Evolutionary conservation across 1,139 yeast genomes (phyloP), one percentile per base, ranked within the genome.

Genomic region (Saccharomyces hybrid): DNA sequence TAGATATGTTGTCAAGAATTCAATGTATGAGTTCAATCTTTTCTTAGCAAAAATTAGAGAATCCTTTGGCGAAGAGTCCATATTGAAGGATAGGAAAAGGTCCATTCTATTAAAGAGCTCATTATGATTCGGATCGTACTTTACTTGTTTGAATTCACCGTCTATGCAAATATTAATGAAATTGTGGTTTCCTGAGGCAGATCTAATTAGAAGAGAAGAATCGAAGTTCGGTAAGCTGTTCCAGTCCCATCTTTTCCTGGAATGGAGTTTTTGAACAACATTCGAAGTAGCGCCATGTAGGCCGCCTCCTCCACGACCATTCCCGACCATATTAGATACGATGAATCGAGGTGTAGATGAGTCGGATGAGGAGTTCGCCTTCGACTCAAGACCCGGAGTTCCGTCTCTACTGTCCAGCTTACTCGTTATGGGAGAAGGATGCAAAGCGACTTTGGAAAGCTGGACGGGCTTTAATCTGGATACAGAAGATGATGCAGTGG

Each of bases 121-220:
- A 44, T 67, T 67, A 53, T 60, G 61, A 1, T 56, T 52, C 4
- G 68, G 65, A 16, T 63, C 61, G 54, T 67, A 67, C 32, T 57
- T 56, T 5, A 67, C 55, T 48, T 59, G 59, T 54, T 59, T 63
- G 11, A 60, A 57, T 42, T 61, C 65, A 2, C 67, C 68, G 54
- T 63, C 64, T 4, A 60, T 56, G 9, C 55, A 51, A 9, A 59
- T 27, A 13, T 50, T 34, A n/a, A 54, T 53, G 5, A 52, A 38
- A 44, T 57, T 56, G 16, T 52, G 56, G 38, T 52, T 50, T 38
- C 44, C 44, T 20, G 44, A 38, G 5, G 48, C 34, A 2, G 47
- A 27, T 23, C 46, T 50, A 13, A 50, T 30, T 23, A 58, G 31
- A 6, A 54, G 53, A 5, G 59, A 49, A 1, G 49, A 25, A 13